phyloP scores from a whole-genome alignment of 495 filamentous ascomycete species.

The Pseudotulostoma volvatum region DNA sequence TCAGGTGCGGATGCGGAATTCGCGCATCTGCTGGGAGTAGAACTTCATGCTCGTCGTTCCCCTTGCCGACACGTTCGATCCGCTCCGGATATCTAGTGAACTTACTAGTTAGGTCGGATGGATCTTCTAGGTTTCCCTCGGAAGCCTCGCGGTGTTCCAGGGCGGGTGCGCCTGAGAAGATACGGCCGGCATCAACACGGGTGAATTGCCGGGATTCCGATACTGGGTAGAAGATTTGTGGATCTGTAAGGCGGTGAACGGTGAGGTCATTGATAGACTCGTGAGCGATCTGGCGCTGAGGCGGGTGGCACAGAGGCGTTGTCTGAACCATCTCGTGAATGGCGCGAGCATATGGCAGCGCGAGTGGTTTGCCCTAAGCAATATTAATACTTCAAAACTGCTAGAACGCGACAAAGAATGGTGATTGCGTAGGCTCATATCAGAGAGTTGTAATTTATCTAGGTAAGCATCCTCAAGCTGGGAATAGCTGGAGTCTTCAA shows the following conservation, averaged over 20 bases:
- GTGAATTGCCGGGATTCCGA: conserved; percentile 85
- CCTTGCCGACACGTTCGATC: conserved; percentile 31
- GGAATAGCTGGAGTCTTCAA: conserved; percentile 64
- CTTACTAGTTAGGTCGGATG: conserved; percentile 13
- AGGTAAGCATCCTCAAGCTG: conserved; percentile 45
- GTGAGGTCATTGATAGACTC: conserved; percentile 88
- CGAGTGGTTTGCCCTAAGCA: conserved; percentile 57
- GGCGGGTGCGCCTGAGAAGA: conserved; percentile 44
- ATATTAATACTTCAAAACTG: too few species aligned
- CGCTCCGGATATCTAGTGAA: conserved; percentile 13
- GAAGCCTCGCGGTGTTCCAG: conserved; percentile 13
- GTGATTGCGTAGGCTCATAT: too few species aligned
- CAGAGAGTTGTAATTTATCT: conserved; percentile 32
- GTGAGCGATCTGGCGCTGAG: conserved; percentile 26
- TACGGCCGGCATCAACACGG: conserved; percentile 72
- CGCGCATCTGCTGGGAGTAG: conserved; percentile 73
- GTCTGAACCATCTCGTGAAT: conserved; percentile 68
- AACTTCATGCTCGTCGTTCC: conserved; percentile 23
- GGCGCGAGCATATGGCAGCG: conserved; percentile 56
- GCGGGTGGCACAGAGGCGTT: conserved; percentile 20
- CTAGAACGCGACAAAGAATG: too few species aligned
- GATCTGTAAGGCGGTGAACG: conserved; percentile 58
- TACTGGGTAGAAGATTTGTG: conserved; percentile 79
- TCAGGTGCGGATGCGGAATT: conserved; percentile 77
- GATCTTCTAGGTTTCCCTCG: conserved; percentile 11